Conservation (phyloP, 495 filamentous ascomycete species). For the Penicillium simplicissimum region DNA sequence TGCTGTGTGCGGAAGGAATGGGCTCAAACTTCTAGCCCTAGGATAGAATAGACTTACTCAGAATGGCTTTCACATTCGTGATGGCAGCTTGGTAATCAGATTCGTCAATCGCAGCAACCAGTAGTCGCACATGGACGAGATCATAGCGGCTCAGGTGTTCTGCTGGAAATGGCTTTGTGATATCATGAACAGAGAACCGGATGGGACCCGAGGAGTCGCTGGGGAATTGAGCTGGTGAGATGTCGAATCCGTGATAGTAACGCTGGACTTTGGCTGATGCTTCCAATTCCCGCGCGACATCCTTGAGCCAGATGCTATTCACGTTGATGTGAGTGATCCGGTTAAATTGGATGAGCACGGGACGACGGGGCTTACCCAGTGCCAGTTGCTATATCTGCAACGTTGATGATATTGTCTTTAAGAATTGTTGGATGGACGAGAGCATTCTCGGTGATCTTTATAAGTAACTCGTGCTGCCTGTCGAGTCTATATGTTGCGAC, state of each 20-base stretch:
- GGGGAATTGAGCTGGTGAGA: background rate
- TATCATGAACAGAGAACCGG: background rate
- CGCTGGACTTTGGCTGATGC: background rate
- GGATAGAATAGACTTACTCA: background rate
- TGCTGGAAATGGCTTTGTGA: background rate
- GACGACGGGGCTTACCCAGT: background rate
- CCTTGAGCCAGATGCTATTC: background rate
- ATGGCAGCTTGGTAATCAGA: background rate
- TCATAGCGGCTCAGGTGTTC: background rate
- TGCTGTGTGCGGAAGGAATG: background rate
- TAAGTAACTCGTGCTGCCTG: background rate
- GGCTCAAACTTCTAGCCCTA: no score
- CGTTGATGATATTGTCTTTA: background rate
- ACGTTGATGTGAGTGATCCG: no score
- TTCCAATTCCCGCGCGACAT: background rate
- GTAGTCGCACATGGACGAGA: background rate
- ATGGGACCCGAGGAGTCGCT: background rate
- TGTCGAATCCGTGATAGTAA: background rate
- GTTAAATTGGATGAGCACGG: background rate
- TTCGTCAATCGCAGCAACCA: background rate
- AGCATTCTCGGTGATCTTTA: background rate
- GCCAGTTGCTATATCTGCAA: background rate
- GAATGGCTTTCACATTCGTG: background rate
- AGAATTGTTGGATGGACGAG: background rate
- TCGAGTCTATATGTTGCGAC: background rate